Base-by-base conservation (phyloP, 2,329 filamentous ascomycete genomes). In the Phaeosphaeria sp. region DNA sequence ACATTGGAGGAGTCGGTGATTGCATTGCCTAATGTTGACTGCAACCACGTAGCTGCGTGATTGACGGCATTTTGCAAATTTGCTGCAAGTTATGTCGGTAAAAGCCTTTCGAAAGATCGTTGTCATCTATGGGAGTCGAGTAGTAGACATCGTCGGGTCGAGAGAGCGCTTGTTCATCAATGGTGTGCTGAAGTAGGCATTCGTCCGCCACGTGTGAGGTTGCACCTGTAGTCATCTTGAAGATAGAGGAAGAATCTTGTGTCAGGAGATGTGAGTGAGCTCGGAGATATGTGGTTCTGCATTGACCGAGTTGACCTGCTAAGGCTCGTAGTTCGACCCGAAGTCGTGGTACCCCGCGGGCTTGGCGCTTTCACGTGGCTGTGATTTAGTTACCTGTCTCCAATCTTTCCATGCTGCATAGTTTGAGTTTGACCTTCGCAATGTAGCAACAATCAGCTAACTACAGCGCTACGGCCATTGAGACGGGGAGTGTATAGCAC, bases 11-110 rank as follows among this genome's bases (percentile, higher is more conserved):
- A 27, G 5, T n/a, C 44, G 3, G 15, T 6, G 42, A 7, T 54
- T 44, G 39, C 21, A 6, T 44, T 13, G 20, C 42, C 33, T 15
- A 54, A 17, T 15, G 10, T 39, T 17, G 30, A 27, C 20, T 36
- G 11, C 48, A 74, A 67, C 72, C 69, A 73, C 53, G 55, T 62
- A 2, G 64, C 52, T n/a, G 62, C 50, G 22, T 54, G 56, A 43
- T 72, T 66, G 7, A 71, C 62, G 0, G 68, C 65, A 15, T 54
- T 50, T n/a, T 2, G 65, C 61, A 22, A 71, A 56, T 1, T 64
- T 56, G n/a, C 55, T 54, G 11, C 64, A 60, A 1, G 54, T 64
- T 18, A 72, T 49, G 30, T 58, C 58, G 10, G 21, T 15, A 25
- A n/a, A 52, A 61, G 22, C 47, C 58, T 44, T 58, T 11, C 4